phyloP scores from a whole-genome alignment of 371 early-diverging fungal species.

The Globomyces sp. region DNA sequence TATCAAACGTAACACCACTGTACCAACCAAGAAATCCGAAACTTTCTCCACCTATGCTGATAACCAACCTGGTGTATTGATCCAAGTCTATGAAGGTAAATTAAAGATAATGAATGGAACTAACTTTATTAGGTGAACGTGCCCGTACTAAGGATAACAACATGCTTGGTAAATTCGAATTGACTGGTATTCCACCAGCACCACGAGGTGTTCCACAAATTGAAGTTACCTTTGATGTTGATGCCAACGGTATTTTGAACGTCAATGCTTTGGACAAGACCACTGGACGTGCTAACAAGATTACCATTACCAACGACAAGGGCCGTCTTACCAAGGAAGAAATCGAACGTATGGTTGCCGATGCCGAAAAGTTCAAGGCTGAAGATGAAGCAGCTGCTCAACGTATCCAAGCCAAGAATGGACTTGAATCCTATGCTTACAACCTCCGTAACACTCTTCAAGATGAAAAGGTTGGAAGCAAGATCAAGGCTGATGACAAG shows the following conservation, averaged over 20 bases:
- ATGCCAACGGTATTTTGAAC: slow-evolving; percentile 97
- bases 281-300: slow-evolving; percentile 91
- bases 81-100: slow-evolving; percentile 98
- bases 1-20: slow-evolving; percentile 95
- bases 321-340: slow-evolving; percentile 96
- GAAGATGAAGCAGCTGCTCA: slow-evolving; percentile 91
- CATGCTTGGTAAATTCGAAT: slow-evolving; percentile 94
- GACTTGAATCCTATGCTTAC: slow-evolving; percentile 90
- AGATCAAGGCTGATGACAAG: slow-evolving; percentile 84
- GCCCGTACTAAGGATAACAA: slow-evolving; percentile 95
- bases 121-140: too few relatives aligned
- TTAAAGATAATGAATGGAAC: too few relatives aligned
- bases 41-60: slow-evolving; percentile 97
- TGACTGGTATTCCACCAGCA: slow-evolving; percentile 93
- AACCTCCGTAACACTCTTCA: slow-evolving; percentile 84
- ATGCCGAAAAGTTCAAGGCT: slow-evolving; percentile 95
- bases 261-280: slow-evolving; percentile 95
- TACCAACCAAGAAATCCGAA: slow-evolving; percentile 97
- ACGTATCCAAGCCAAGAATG: slow-evolving; percentile 86
- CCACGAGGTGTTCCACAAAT: slow-evolving; percentile 98
- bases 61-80: slow-evolving; percentile 97
- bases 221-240: slow-evolving; percentile 97
- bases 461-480: slow-evolving; percentile 83
- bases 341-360: slow-evolving; percentile 94
- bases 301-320: slow-evolving; percentile 98